Base-by-base conservation (phyloP, 805 yeast genomes). In the Saccharomycopsis olivae region DNA sequence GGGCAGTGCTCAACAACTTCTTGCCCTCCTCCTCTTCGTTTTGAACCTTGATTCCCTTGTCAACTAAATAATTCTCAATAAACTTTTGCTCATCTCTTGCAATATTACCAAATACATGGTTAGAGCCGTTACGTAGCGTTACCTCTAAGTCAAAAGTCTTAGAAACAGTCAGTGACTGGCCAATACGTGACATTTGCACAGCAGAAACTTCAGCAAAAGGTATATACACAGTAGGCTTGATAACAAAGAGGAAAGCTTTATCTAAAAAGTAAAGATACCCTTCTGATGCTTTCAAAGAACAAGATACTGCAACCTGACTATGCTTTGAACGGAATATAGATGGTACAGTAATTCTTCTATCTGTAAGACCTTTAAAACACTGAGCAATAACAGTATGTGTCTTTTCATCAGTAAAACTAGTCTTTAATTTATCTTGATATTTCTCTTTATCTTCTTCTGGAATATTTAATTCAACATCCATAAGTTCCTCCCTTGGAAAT, bases 251-350 rank as follows among this genome's bases (percentile, higher is more conserved):
- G 55, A 92, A 74, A 41, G 95, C 83, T 60, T 85, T 83, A 49
- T 92, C 98, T 44, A 92, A 69, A n/a, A 94, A 86, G 59, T 84
- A 92, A 45, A 92, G 62, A 51, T 87, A 82, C 21, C 98, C 97
- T 64, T 92, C 97, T 37, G 84, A 81, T 0, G 97, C 97, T 60
- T 89, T 92, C 51, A 85, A 72, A 5, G 96, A 85, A 62, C 97
- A 89, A 16, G 86, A 71, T 21, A 92, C 81, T 3, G 94, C 96
- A 11, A 94, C 82, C 52, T 81, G 86, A 33, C 75, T 76, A 53
- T 77, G 79, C 29, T 78, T 73, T 4, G 94, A 79, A 46, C 69
- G 69, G 66, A 75, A 92, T 2, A 81, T 67, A 11, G 95, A 94
- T 0, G 96, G 95, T 31, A 78, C 76, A 20, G 85, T 76, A 42